Base-by-base conservation (phyloP, 2,329 filamentous ascomycete species). In the Arthroderma sp. region DNA sequence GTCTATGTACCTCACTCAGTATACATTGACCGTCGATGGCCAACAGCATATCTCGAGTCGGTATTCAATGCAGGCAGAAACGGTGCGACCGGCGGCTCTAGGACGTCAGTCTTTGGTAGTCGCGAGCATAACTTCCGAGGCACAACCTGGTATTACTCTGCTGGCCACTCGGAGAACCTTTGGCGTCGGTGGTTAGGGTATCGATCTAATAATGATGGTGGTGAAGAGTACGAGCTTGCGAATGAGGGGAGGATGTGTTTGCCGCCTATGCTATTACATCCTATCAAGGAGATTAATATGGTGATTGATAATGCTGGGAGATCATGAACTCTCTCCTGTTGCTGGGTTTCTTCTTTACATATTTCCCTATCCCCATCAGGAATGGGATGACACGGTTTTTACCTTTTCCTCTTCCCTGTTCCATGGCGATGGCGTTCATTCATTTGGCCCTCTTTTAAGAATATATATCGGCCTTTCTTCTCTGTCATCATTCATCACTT, bases 101-200 rank as follows among this genome's bases (percentile, higher is more conserved):
- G 83, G 21, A 85, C 84, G 2, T 85, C 83, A 11, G 79, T 91
- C 17, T 91, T 88, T 67, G 88, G 87, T 38, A 87, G 93, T 63
- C 79, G 88, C 17, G 91, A 96, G 73, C 88, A 93, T 71, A 95
- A 96, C 70, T 85, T 96, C 67, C 78, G 80, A 56, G 90, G 91
- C 0, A 83, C 89, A 66, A 89, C 85, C 19, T 97, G 90, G 90
- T 96, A 93, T 71, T 96, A 95, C 71, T 88, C 90, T 63, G 86
- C 87, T 0, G 83, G 84, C 1, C 95, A 95, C 67, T 84, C 87
- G 5, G 81, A 84, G 2, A 88, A 88, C 62, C 66, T 97, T 66
- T 96, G 93, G 76, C 79, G 83, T 54, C 79, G 89, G 60, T 97
- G 91, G 91, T 74, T 95, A 37, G 91, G 90, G 1, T 82, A 91